These are phyloP conservation scores for Mrakiaceae sp. DNA, from an alignment of 1,284 basidiomycete genomes.

Conservation along the genomic window DNA sequence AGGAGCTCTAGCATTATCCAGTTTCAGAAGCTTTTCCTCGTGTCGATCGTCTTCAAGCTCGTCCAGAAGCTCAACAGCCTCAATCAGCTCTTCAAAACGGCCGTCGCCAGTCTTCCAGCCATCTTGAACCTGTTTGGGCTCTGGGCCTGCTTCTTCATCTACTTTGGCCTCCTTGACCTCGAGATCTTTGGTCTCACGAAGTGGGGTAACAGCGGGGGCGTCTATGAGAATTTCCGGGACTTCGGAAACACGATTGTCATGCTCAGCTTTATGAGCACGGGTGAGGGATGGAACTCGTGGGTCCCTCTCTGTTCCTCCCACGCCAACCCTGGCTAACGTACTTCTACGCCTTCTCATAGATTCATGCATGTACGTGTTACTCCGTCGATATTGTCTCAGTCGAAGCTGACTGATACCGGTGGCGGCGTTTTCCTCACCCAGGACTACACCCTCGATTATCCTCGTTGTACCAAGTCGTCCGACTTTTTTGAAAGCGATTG, in stretches of 20 bases:
- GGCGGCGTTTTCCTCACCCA: constrained; percentile 50
- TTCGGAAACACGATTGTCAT: constrained; percentile 63
- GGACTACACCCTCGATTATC: constrained; percentile 67
- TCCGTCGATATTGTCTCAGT: no score
- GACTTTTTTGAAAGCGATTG: constrained; percentile 35
- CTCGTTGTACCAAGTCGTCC: constrained; percentile 58
- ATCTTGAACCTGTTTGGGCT: constrained; percentile 77
- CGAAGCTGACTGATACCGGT: no score
- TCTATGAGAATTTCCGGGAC: constrained; percentile 68
- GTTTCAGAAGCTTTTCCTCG: constrained; percentile 88
- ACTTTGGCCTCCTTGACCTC: constrained; percentile 73
- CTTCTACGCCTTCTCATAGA: no score
- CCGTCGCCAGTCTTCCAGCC: constrained; percentile 73
- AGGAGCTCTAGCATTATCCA: constrained; percentile 44
- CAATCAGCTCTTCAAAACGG: constrained; percentile 95
- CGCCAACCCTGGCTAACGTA: no score
- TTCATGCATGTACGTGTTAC: no score
- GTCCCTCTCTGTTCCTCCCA: no score
- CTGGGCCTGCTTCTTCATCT: constrained; percentile 86
- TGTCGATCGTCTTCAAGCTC: constrained; percentile 86
- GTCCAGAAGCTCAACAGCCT: constrained; percentile 80
- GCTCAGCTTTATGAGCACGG: constrained; percentile 55
- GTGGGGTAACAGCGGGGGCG: constrained; percentile 61
- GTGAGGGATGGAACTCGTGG: constrained; percentile 58
- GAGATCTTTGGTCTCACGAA: constrained; percentile 92